Evolutionary conservation across 345 rosid genomes (phyloP).

Genomic region (Turnera subulata): DNA sequence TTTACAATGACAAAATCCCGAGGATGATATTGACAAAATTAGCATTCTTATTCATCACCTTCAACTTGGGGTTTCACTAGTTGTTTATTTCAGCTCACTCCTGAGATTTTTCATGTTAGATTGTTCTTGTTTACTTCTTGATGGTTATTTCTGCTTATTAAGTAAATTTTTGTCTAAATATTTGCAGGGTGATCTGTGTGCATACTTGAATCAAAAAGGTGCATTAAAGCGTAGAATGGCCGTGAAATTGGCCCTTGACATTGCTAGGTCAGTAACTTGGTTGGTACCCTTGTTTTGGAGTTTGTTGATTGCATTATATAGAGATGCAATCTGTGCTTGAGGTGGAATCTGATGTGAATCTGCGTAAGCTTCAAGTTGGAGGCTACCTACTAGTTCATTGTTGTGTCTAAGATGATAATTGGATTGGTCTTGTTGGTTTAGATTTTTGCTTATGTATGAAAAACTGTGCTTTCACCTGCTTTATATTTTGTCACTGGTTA

Average conservation of each 20-base stretch:
- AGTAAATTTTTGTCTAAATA: neutral
- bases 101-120: too few species aligned
- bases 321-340: neutral
- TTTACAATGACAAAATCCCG: too few species aligned
- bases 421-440: too few species aligned
- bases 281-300: conserved; percentile 4
- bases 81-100: too few species aligned
- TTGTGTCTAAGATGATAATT: too few species aligned
- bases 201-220: conserved; percentile 58
- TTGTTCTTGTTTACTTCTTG: too few species aligned
- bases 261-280: conserved; percentile 55
- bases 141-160: too few species aligned
- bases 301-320: neutral
- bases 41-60: too few species aligned
- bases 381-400: too few species aligned
- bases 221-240: conserved; percentile 55
- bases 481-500: neutral
- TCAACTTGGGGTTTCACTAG: too few species aligned
- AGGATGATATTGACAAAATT: too few species aligned
- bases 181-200: conserved; percentile 71
- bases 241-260: conserved; percentile 78
- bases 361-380: neutral
- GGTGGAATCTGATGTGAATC: neutral
- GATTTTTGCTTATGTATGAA: too few species aligned
- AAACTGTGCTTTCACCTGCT: neutral